phyloP scores from a whole-genome alignment of 768 basidiomycete species.

The Leccinellum luteum region DNA sequence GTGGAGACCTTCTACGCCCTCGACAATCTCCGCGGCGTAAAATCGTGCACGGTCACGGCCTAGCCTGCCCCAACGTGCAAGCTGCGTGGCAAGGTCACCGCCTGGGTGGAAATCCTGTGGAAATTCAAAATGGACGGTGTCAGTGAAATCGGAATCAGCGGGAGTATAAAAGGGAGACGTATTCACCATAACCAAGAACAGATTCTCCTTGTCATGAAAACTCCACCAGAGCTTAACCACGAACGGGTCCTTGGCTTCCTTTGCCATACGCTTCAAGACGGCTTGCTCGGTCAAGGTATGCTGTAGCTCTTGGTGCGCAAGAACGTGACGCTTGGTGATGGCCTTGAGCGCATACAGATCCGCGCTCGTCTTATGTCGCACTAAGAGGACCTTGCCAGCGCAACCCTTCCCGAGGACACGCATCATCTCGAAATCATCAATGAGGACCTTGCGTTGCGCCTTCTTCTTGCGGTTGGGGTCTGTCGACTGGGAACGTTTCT shows the following conservation, averaged over 20 bases:
- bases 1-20: constrained; percentile 94
- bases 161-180: constrained; percentile 15
- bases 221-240: constrained; percentile 96
- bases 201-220: constrained; percentile 96
- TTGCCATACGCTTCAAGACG: constrained; percentile 92
- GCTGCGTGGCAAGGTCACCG: constrained; percentile 95
- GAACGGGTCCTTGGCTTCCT: constrained; percentile 85
- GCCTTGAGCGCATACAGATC: constrained; percentile 93
- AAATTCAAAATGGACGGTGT: constrained; percentile 15
- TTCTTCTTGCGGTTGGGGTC: constrained; percentile 54
- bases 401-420: constrained; percentile 96
- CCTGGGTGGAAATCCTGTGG: constrained; percentile 89
- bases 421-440: constrained; percentile 97
- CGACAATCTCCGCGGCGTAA: constrained; percentile 96
- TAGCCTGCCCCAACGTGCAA: constrained; percentile 91
- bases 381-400: constrained; percentile 94
- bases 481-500: constrained; percentile 53
- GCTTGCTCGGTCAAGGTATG: constrained; percentile 97
- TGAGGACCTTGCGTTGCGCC: constrained; percentile 61
- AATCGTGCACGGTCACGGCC: constrained; percentile 94
- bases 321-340: constrained; percentile 94
- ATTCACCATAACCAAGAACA: constrained; percentile 91
- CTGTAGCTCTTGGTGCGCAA: constrained; percentile 93
- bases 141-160: constrained; percentile 4
- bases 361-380: constrained; percentile 69